phyloP scores from a whole-genome alignment of 495 filamentous ascomycete genomes.

The Aspergillus panamensis region DNA sequence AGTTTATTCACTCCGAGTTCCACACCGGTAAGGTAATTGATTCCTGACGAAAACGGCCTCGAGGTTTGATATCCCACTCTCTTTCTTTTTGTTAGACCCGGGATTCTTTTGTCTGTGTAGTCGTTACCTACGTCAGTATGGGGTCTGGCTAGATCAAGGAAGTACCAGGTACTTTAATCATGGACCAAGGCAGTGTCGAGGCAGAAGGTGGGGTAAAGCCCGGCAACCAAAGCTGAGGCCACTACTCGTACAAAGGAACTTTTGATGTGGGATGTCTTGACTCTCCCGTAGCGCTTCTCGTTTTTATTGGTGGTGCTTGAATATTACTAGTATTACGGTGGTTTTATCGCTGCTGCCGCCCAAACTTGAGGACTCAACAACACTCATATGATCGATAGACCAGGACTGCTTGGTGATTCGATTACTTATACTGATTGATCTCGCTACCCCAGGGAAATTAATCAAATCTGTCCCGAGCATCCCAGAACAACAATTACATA shows the following conservation, averaged over 20 bases:
- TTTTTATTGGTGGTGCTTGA: constrained; percentile 1
- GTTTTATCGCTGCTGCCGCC: constrained; percentile 11
- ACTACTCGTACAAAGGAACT: neutral
- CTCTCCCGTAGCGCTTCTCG: constrained; percentile 6
- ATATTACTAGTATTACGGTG: neutral
- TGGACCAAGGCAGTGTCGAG: constrained; percentile 2
- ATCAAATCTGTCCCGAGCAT: too few relatives aligned
- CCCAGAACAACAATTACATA: neutral
- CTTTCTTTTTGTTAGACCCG: too few relatives aligned
- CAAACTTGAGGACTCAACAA: neutral
- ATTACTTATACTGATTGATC: too few relatives aligned
- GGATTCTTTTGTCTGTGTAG: too few relatives aligned
- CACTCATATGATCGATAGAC: too few relatives aligned
- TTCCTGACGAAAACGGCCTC: constrained; percentile 2
- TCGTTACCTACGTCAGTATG: too few relatives aligned
- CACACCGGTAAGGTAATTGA: constrained; percentile 12
- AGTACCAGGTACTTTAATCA: neutral
- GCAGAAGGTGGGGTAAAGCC: constrained; percentile 13
- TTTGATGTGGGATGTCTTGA: neutral
- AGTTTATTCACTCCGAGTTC: neutral
- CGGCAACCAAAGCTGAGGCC: constrained; percentile 5
- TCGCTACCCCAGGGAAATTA: too few relatives aligned
- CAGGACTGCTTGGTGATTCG: too few relatives aligned
- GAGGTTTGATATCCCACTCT: neutral
- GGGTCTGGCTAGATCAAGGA: neutral